phyloP scores from a whole-genome alignment of 1,139 yeast genomes.

The Suhomyces bokatorum region DNA sequence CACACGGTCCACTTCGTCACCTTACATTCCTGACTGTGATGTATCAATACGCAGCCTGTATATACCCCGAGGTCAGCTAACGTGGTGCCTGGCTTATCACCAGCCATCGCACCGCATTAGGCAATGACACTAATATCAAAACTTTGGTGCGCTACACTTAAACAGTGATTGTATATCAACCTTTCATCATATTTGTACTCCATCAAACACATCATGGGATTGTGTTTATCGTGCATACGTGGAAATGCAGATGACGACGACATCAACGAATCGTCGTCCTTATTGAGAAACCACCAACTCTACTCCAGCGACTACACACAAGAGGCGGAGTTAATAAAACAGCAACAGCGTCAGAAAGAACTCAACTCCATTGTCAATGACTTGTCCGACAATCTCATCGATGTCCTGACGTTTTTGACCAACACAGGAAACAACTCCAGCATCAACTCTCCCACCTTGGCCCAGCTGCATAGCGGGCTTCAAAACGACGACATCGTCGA shows the following conservation, averaged over 20 bases:
- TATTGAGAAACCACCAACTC: conserved; percentile 32
- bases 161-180: neutral
- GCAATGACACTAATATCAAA: neutral
- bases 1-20: neutral
- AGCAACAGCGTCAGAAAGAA: conserved; percentile 47
- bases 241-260: conserved; percentile 38
- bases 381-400: conserved; percentile 45
- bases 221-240: conserved; percentile 50
- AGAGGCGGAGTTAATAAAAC: conserved; percentile 41
- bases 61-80: too few species aligned
- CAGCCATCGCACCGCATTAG: conserved; percentile 5
- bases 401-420: conserved; percentile 43
- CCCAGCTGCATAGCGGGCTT: conserved; percentile 9
- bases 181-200: neutral
- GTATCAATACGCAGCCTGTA: too few species aligned
- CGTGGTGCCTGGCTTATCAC: neutral
- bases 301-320: conserved; percentile 40
- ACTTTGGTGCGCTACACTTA: neutral
- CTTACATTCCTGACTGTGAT: neutral
- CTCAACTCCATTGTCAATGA: conserved; percentile 45
- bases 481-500: conserved; percentile 11
- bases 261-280: conserved; percentile 34
- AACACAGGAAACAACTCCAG: conserved; percentile 15
- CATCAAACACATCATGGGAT: conserved; percentile 33
- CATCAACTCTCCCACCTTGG: conserved; percentile 6